Conservation (phyloP, 257 asterid genomes). For the Solanum acaule region DNA sequence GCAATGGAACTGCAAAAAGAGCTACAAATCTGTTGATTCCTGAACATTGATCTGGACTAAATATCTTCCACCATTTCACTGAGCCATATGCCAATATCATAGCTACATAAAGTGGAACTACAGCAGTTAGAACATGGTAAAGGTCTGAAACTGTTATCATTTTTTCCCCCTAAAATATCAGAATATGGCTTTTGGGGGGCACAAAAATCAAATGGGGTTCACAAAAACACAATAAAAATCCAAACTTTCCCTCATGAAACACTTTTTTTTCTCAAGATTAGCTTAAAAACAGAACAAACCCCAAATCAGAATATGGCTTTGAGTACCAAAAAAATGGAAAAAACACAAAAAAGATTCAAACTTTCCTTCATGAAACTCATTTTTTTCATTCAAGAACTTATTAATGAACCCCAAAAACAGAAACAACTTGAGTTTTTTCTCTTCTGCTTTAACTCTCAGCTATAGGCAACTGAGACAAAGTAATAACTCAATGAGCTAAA, state of each 20-base stretch:
- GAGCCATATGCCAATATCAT: slow-evolving; percentile 68
- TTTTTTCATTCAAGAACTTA: background rate
- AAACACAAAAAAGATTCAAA: background rate
- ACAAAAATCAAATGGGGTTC: background rate
- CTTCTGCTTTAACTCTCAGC: background rate
- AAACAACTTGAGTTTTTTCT: background rate
- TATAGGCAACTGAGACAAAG: background rate
- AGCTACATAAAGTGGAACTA: slow-evolving; percentile 69
- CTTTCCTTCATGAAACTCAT: background rate
- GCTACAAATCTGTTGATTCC: slow-evolving; percentile 77
- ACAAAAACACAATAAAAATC: background rate
- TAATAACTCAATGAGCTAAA: background rate
- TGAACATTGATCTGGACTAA: slow-evolving; percentile 69
- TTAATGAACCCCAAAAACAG: background rate
- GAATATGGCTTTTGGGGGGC: background rate
- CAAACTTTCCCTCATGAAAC: background rate
- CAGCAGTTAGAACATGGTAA: slow-evolving; percentile 66
- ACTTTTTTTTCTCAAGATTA: background rate
- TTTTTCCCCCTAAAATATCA: background rate
- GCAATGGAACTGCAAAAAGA: slow-evolving; percentile 59
- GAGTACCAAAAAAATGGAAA: background rate
- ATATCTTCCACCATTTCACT: slow-evolving; percentile 66
- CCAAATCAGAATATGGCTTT: background rate
- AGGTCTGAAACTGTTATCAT: slow-evolving; percentile 43
- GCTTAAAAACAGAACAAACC: background rate